Percentiles rank a stretch among this genome's conserved stretches.
These are phyloP conservation scores for Pseudoturritis turrita DNA, from an alignment of 345 rosid species.

Conservation along the genomic window DNA sequence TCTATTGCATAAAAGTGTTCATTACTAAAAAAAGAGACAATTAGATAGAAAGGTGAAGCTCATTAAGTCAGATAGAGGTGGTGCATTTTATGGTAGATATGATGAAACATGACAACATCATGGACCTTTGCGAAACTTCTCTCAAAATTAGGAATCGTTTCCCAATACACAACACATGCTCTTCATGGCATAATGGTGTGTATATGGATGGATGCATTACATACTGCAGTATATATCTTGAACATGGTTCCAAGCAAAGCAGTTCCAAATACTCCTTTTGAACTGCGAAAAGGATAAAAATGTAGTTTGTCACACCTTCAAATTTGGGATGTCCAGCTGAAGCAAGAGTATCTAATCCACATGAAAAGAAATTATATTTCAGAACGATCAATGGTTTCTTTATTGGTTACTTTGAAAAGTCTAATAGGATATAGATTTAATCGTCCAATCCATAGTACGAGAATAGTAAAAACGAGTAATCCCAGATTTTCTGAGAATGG, in stretches of 20 bases:
- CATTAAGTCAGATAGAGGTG: background rate
- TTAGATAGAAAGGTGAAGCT: background rate
- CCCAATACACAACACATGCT: background rate
- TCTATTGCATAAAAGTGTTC: background rate
- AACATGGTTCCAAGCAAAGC: background rate
- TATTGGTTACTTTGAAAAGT: background rate
- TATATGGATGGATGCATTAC: constrained; percentile 5
- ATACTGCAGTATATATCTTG: background rate
- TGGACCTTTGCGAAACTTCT: background rate
- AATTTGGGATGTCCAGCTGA: background rate
- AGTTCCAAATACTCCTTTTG: background rate
- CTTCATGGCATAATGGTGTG: constrained; percentile 9
- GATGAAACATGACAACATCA: background rate
- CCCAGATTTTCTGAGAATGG: background rate
- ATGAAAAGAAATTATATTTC: background rate
- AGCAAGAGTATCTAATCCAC: background rate
- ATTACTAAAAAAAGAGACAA: background rate
- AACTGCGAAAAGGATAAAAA: background rate
- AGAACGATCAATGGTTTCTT: background rate
- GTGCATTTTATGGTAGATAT: background rate
- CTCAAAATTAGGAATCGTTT: background rate
- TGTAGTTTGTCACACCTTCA: background rate
- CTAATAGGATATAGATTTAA: background rate
- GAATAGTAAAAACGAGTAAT: background rate
- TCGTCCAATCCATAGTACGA: background rate